phyloP scores from a whole-genome alignment of 768 basidiomycete species.

The Kwoniella dejecticola region DNA sequence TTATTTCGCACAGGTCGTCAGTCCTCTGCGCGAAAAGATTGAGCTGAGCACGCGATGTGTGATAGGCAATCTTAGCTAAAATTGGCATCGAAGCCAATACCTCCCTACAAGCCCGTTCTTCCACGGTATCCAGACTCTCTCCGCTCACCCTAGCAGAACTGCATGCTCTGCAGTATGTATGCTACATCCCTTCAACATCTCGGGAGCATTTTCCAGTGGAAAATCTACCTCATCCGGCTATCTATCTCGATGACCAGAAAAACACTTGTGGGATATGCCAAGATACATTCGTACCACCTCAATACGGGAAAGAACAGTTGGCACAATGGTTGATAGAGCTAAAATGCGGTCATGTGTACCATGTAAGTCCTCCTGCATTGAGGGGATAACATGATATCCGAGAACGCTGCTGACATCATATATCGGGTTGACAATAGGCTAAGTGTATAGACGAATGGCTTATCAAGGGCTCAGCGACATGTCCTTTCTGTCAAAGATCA shows the following conservation, averaged over 20 bases:
- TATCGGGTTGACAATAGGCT: constrained; percentile 29
- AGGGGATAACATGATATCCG: no score
- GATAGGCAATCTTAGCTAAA: constrained; percentile 24
- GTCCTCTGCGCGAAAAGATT: background rate
- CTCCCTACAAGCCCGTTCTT: constrained; percentile 21
- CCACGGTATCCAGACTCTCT: constrained; percentile 8
- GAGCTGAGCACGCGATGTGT: no score
- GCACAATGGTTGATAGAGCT: constrained; percentile 70
- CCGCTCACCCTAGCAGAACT: constrained; percentile 32
- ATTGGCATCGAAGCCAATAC: constrained; percentile 25
- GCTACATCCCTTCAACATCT: constrained; percentile 26
- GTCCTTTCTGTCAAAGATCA: constrained; percentile 76
- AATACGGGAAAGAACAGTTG: constrained; percentile 22
- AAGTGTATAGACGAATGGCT: constrained; percentile 85
- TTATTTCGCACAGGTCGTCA: background rate
- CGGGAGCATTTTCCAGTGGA: background rate
- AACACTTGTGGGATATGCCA: constrained; percentile 46
- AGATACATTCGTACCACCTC: constrained; percentile 28
- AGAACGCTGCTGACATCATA: no score
- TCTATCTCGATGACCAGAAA: constrained; percentile 23
- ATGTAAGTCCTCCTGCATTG: constrained; percentile 65
- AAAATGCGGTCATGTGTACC: constrained; percentile 83
- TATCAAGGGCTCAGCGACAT: constrained; percentile 77
- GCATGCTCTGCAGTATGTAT: constrained; percentile 22
- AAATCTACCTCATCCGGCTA: constrained; percentile 26